Evolutionary conservation across 1,139 yeast species (phyloP).

Genomic region (Kurtzmaniella quercitrusa): DNA sequence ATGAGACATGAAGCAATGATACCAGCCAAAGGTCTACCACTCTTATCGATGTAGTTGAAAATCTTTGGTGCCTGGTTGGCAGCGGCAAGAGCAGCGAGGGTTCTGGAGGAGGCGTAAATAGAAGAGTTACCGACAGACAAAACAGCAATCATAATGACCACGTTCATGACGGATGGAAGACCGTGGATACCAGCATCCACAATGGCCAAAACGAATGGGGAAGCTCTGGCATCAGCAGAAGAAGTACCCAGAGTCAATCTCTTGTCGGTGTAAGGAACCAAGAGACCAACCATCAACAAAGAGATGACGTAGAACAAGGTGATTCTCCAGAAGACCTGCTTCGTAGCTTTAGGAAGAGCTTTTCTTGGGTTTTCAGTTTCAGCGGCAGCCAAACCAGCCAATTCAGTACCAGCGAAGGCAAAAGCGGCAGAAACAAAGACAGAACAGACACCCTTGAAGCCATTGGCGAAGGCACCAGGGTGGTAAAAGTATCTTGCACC

Average conservation of each 20-base stretch:
- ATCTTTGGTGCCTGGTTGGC: conserved; percentile 76
- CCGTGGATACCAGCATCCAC: conserved; percentile 39
- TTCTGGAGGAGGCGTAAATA: conserved; percentile 74
- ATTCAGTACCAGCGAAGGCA: conserved; percentile 39
- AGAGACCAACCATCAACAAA: conserved; percentile 26
- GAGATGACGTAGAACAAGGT: conserved; percentile 31
- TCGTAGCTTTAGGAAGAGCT: conserved; percentile 38
- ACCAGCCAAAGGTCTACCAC: conserved; percentile 72
- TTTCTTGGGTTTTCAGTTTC: conserved; percentile 37
- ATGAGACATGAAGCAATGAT: conserved; percentile 50
- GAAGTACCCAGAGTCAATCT: conserved; percentile 27
- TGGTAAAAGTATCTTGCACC: conserved; percentile 27
- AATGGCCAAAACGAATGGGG: conserved; percentile 47
- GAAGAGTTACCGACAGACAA: conserved; percentile 51
- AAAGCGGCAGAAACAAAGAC: conserved; percentile 40
- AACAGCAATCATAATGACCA: conserved; percentile 42
- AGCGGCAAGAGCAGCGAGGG: conserved; percentile 75
- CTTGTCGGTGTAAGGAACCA: conserved; percentile 30
- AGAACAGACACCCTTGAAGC: conserved; percentile 39
- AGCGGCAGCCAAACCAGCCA: conserved; percentile 39
- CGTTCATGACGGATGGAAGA: conserved; percentile 46
- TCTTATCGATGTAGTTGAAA: conserved; percentile 68
- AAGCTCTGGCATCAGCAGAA: conserved; percentile 38
- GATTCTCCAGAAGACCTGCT: conserved; percentile 35
- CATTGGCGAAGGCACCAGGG: conserved; percentile 33